Evolutionary conservation across 2,329 filamentous ascomycete genomes (phyloP), one percentile per base, ranked within the genome.

Genomic region (Ceratocystis smalleyi): DNA sequence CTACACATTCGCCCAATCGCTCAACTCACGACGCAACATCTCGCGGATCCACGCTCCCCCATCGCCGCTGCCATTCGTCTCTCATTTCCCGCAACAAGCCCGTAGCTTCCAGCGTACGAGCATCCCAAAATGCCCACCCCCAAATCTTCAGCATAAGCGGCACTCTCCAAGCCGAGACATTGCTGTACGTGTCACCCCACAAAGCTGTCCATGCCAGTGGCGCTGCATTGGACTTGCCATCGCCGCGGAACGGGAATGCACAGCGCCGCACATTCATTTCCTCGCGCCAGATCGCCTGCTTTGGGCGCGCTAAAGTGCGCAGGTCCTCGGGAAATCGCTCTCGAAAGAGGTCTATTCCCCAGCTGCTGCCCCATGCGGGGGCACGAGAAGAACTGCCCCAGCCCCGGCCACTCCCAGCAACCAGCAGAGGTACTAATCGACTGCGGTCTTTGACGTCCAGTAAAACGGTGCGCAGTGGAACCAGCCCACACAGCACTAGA

Each of bases 111-210:
- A 66, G 47, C 3, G 57, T 61, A n/a, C 43, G 49, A 1, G 51
- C 43, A 49, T 66, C 65, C 65, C 65, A 64, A 59, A 66, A 64
- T 12, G 59, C 51, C 65, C 65, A 66, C 4, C 65, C 65, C 65
- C 62, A 66, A 3, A 66, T 66, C 62, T 66, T 66, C 7, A 66
- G 40, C 17, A 32, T 30, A 22, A 64, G 64, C 35, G 65, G 65
- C 4, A 64, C 59, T 5, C 32, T 45, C 62, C 65, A 66, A 19
- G 62, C 43, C 27, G 62, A 40, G 27, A 64, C 59, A 45, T 64
- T 62, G 35, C 65, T 66, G 22, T 64, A 66, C 12, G 65, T 66
- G n/a, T 59, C 59, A 24, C 59, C 35, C 65, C 62, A 66, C 27
- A 66, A 24, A 12, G 32, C 24, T 8, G 62, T 64, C 65, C 65